phyloP scores from a whole-genome alignment of 2,329 filamentous ascomycete genomes.

The Hypocrella siamensis region DNA sequence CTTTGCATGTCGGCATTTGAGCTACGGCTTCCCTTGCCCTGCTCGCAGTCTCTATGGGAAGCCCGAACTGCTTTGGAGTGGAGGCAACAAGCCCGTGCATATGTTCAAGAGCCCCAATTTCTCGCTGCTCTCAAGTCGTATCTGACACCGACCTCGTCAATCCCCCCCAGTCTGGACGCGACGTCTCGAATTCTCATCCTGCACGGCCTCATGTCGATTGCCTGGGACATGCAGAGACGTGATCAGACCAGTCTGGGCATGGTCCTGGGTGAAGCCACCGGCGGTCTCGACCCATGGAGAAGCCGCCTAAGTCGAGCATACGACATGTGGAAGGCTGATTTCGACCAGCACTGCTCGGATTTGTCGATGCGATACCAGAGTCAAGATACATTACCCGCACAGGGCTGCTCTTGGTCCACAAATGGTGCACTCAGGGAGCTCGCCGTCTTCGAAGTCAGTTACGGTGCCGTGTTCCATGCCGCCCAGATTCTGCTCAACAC shows the following conservation, averaged over 20 bases:
- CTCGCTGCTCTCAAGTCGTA: conserved; percentile 39
- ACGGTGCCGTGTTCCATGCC: conserved; percentile 40
- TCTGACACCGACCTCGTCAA: conserved; percentile 24
- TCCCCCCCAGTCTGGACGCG: conserved; percentile 25
- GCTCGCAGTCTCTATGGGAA: conserved; percentile 39
- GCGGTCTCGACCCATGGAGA: conserved; percentile 24
- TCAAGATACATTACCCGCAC: background rate
- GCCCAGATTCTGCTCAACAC: conserved; percentile 40
- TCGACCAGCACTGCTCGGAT: conserved; percentile 30
- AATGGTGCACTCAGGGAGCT: conserved; percentile 7
- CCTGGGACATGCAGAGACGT: conserved; percentile 44
- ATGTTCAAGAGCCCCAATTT: conserved; percentile 20
- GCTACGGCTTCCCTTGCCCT: conserved; percentile 39
- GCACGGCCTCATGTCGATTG: conserved; percentile 46
- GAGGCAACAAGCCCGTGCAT: conserved; percentile 14
- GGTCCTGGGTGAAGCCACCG: conserved; percentile 7
- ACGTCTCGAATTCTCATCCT: conserved; percentile 38
- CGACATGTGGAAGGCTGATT: conserved; percentile 41
- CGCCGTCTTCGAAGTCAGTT: conserved; percentile 27
- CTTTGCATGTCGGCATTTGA: conserved; percentile 52
- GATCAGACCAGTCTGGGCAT: conserved; percentile 44
- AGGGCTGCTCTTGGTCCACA: background rate
- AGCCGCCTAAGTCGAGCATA: conserved; percentile 35
- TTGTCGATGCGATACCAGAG: no score
- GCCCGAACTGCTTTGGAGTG: conserved; percentile 35